These are phyloP conservation scores for Tagetes patula DNA, from an alignment of 129 eudicot species.

Conservation along the genomic window DNA sequence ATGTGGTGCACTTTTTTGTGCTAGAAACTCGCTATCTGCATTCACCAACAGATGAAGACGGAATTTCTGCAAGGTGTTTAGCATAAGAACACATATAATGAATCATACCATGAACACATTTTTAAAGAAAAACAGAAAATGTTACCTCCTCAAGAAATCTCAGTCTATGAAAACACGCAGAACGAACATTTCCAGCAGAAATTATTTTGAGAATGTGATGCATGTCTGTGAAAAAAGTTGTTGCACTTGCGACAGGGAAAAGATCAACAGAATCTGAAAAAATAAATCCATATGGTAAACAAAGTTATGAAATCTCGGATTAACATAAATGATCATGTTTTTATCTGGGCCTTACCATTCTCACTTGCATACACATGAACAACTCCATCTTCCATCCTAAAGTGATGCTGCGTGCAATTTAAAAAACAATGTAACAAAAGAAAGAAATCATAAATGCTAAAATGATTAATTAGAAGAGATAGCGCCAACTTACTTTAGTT, in stretches of 20 bases:
- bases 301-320: slow-evolving; percentile 1
- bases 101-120: slow-evolving; percentile 2
- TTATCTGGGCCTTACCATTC: slow-evolving; percentile 38
- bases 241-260: slow-evolving; percentile 69
- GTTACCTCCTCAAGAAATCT: slow-evolving; percentile 73
- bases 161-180: slow-evolving; percentile 62
- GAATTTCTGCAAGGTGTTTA: slow-evolving; percentile 59
- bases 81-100: slow-evolving; percentile 26
- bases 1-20: slow-evolving; percentile 76
- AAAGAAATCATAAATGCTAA: slow-evolving; percentile 3
- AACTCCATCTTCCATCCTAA: slow-evolving; percentile 76
- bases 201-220: slow-evolving; percentile 65
- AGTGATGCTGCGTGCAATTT: slow-evolving; percentile 54
- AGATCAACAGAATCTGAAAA: slow-evolving; percentile 53
- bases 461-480: background rate
- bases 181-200: slow-evolving; percentile 64
- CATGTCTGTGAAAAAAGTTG: slow-evolving; percentile 70
- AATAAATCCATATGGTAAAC: background rate
- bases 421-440: slow-evolving; percentile 3
- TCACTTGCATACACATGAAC: slow-evolving; percentile 59
- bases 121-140: background rate
- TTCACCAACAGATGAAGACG: slow-evolving; percentile 73
- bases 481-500: slow-evolving; percentile 59
- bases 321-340: background rate
- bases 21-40: slow-evolving; percentile 65